A percentile compares a stretch with the other conserved stretches of the same genome.
These are phyloP conservation scores for Grosmannia huntii DNA, from an alignment of 2,329 filamentous ascomycete species.

Conservation along the genomic window DNA sequence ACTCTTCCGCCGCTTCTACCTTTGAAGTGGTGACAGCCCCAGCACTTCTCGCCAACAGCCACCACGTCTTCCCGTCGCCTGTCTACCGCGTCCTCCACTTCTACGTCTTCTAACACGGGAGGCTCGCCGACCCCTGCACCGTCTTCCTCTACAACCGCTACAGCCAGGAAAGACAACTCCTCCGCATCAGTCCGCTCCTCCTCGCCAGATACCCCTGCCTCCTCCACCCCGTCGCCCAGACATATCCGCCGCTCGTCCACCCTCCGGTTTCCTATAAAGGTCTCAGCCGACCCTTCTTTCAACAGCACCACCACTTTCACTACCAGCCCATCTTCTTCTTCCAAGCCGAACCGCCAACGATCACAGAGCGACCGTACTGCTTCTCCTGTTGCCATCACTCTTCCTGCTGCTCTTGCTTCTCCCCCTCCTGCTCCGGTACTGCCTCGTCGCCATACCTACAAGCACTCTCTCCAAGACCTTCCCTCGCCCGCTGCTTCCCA, in stretches of 20 bases:
- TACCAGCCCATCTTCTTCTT: background rate
- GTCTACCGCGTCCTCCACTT: conserved; percentile 10
- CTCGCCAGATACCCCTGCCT: background rate
- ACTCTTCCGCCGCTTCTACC: background rate
- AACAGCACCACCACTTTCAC: background rate
- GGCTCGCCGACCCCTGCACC: conserved; percentile 3
- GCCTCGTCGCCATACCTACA: conserved; percentile 7
- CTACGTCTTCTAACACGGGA: conserved; percentile 3
- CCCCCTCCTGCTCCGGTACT: background rate
- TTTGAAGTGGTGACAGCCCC: background rate
- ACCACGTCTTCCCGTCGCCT: conserved; percentile 13
- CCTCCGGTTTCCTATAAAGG: conserved; percentile 11
- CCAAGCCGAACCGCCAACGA: conserved; percentile 7
- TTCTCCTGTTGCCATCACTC: background rate
- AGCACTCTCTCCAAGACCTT: conserved; percentile 8
- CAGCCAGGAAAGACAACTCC: background rate
- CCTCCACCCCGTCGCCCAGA: conserved; percentile 1
- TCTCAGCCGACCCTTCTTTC: conserved; percentile 8
- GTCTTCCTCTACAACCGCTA: background rate
- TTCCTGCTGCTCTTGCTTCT: background rate
- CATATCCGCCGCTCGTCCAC: conserved; percentile 11
- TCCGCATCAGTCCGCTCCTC: background rate
- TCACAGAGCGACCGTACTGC: conserved; percentile 9
- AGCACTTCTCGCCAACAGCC: background rate
- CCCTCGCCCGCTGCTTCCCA: conserved; percentile 4